Conservation (phyloP, 129 eudicot genomes). For the Flaveria trinervia region DNA sequence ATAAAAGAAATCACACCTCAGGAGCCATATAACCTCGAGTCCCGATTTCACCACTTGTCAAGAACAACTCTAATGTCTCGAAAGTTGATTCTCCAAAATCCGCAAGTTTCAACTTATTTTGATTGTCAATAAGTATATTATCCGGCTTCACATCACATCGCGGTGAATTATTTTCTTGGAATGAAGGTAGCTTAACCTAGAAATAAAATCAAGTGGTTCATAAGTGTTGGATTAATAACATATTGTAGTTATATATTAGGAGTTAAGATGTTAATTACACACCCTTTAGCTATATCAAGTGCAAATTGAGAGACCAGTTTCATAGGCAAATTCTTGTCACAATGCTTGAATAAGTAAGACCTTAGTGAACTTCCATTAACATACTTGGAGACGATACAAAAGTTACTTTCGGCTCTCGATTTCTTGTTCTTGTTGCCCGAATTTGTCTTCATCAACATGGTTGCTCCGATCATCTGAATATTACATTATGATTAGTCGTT, state of each 20-base stretch:
- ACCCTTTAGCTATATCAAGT: constrained; percentile 51
- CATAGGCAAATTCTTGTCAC: constrained; percentile 32
- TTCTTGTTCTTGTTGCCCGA: constrained; percentile 17
- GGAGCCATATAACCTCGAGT: constrained; percentile 67
- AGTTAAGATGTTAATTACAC: not conserved
- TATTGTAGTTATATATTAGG: not conserved
- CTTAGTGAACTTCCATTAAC: constrained; percentile 40
- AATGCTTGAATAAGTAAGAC: constrained; percentile 32
- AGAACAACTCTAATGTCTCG: constrained; percentile 37
- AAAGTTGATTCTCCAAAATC: constrained; percentile 42
- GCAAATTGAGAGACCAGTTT: constrained; percentile 32
- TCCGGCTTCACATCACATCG: constrained; percentile 50
- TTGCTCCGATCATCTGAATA: constrained; percentile 31
- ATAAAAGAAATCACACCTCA: constrained; percentile 34
- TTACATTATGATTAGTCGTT: not conserved
- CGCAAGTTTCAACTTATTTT: constrained; percentile 34
- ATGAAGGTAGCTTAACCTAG: constrained; percentile 55
- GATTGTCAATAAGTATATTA: constrained; percentile 49
- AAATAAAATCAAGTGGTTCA: not conserved
- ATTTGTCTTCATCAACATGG: constrained; percentile 23
- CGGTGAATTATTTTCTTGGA: constrained; percentile 50
- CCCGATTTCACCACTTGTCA: constrained; percentile 47
- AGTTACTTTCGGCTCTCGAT: constrained; percentile 17
- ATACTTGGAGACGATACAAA: constrained; percentile 40
- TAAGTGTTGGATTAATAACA: not conserved